Percentiles rank a stretch among this genome's conserved stretches.
phyloP scores from a whole-genome alignment of 345 rosid species.

The Triadica sebifera region DNA sequence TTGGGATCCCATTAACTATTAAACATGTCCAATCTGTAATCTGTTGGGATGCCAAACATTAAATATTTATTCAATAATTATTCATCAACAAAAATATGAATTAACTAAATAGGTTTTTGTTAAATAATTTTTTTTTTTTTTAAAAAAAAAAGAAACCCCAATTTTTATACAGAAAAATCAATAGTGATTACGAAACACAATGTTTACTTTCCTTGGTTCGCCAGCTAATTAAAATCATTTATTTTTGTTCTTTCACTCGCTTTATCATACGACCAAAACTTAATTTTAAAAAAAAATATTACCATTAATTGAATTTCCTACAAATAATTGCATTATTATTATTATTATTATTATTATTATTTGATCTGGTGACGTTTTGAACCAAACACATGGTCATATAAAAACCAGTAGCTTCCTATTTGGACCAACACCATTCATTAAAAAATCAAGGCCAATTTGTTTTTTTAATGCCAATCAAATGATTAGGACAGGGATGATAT shows the following conservation, averaged over 20 bases:
- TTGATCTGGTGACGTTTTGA: background rate
- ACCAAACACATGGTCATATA: conserved; percentile 6
- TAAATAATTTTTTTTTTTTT: too few relatives aligned
- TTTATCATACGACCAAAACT: too few relatives aligned
- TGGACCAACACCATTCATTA: background rate
- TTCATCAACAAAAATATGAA: background rate
- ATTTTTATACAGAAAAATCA: background rate
- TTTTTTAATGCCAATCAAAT: background rate
- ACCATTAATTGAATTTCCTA: background rate
- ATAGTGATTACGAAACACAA: background rate
- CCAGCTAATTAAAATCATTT: background rate
- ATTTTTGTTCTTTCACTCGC: too few relatives aligned
- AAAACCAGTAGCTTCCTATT: background rate
- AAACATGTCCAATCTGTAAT: background rate
- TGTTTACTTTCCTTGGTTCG: background rate
- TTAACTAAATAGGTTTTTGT: background rate
- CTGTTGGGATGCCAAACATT: background rate
- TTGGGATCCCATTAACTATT: background rate
- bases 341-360: too few relatives aligned
- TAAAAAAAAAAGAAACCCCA: background rate
- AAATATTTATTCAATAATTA: too few relatives aligned
- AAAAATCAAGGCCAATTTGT: background rate
- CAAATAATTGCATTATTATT: too few relatives aligned
- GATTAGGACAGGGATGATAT: too few relatives aligned
- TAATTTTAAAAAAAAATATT: too few relatives aligned